A percentile compares a stretch with the other conserved stretches of the same genome.
phyloP scores from a whole-genome alignment of 2,329 filamentous ascomycete species.

The Penicillium sp. region DNA sequence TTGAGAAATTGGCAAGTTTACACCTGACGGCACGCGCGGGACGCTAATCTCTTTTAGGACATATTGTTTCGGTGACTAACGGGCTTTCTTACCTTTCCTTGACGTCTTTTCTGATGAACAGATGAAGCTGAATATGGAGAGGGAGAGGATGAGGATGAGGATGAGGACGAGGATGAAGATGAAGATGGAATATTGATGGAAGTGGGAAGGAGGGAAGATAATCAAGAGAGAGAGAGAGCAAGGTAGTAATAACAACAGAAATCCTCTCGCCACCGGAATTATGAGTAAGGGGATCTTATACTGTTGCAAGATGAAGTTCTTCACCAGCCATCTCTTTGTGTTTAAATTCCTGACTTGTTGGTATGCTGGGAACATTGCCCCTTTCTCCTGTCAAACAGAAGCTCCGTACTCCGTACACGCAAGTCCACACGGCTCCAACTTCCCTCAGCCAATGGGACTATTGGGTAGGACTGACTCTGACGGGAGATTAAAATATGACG shows the following conservation, averaged over 20 bases:
- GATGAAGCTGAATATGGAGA: neutral
- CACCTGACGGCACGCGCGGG: conserved; percentile 26
- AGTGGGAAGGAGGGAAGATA: neutral
- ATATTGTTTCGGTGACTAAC: conserved; percentile 24
- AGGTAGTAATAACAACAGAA: neutral
- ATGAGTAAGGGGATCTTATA: neutral
- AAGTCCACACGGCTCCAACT: neutral
- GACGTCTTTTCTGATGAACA: neutral
- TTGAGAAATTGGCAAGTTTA: conserved; percentile 1
- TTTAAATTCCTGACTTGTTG: conserved; percentile 6
- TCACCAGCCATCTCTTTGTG: conserved; percentile 1
- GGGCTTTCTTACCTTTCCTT: conserved; percentile 7
- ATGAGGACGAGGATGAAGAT: neutral
- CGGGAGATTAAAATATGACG: neutral
- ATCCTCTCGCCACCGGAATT: conserved; percentile 6
- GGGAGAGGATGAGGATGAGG: neutral
- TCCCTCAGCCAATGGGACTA: neutral
- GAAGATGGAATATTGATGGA: neutral
- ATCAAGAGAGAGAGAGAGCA: neutral
- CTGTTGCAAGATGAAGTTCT: neutral
- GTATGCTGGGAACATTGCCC: neutral
- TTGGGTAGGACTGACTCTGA: neutral
- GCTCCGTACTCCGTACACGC: no score
- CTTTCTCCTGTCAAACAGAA: neutral
- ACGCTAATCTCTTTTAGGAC: conserved; percentile 30